These are phyloP conservation scores for Beauveria asiatica DNA, from an alignment of 2,329 filamentous ascomycete genomes.

Conservation along the genomic window DNA sequence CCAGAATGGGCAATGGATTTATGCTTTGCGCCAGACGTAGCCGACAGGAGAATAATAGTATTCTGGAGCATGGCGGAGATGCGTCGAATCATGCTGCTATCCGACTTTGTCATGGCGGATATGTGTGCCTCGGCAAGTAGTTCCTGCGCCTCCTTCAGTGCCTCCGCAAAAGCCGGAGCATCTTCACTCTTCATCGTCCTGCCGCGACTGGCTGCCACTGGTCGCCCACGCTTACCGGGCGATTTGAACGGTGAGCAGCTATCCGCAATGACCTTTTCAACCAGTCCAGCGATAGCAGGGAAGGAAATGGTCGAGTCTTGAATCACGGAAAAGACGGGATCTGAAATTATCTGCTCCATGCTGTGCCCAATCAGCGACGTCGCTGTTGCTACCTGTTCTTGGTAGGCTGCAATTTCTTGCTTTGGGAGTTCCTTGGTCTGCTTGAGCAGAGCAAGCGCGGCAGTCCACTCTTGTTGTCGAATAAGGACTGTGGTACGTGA, in stretches of 20 bases:
- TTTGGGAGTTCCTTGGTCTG: slow-evolving; percentile 37
- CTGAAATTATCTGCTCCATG: slow-evolving; percentile 62
- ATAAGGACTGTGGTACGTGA: slow-evolving; percentile 37
- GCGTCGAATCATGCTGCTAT: slow-evolving; percentile 53
- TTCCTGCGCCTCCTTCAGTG: slow-evolving; percentile 57
- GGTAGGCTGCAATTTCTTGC: slow-evolving; percentile 28
- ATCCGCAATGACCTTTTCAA: slow-evolving; percentile 32
- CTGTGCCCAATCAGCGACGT: slow-evolving; percentile 61
- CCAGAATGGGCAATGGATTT: slow-evolving; percentile 41
- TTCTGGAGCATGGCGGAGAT: slow-evolving; percentile 57
- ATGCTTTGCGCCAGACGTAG: slow-evolving; percentile 41
- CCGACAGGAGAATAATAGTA: slow-evolving; percentile 57
- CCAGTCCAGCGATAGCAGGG: slow-evolving; percentile 51
- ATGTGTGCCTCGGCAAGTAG: slow-evolving; percentile 56
- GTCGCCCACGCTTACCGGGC: slow-evolving; percentile 25
- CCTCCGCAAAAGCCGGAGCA: slow-evolving; percentile 43
- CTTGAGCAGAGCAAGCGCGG: slow-evolving; percentile 48
- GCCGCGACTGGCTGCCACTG: slow-evolving; percentile 14
- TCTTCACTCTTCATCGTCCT: slow-evolving; percentile 23
- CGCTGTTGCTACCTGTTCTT: slow-evolving; percentile 55
- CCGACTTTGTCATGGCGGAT: slow-evolving; percentile 42
- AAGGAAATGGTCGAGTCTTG: slow-evolving; percentile 90
- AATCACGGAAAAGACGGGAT: slow-evolving; percentile 81
- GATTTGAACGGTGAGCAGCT: slow-evolving; percentile 28
- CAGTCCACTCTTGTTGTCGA: slow-evolving; percentile 45